Base-by-base conservation (phyloP, 2,329 filamentous ascomycete species). In the Lojkania enalia region DNA sequence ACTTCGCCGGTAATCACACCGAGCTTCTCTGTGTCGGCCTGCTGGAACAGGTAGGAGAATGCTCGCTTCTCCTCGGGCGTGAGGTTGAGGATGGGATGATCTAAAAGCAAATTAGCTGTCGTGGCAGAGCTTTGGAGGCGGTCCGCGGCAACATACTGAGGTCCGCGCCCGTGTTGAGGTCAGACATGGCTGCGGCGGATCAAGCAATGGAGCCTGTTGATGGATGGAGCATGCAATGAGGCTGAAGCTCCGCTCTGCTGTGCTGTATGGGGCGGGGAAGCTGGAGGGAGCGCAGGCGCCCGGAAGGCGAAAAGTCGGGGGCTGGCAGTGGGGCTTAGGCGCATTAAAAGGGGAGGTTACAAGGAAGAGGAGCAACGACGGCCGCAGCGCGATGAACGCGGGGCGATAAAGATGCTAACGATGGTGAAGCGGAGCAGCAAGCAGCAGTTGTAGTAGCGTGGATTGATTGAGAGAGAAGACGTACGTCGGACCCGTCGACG, bases 1-100 rank as follows among this genome's bases (percentile, higher is more conserved):
- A 95, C 82, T 72, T 99, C 94, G 71, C 94, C 94, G 14, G 94
- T 96, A 23, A 99, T 89, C 54, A 97, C 90, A 44, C 91, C 90
- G 46, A 96, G 86, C 67, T 83, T 87, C 60, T 96, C 94, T 48
- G 86, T 87, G 72, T 99, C 94, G 56, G 94, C 94, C 62, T 90
- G 86, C 70, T 88, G 85, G 74, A 99, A 96, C 52, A 99, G 85
- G 72, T 94, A 90, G 59, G 87, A 89, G 72, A 95, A 99, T 48
- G 88, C 83, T 71, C 90, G 87, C 76, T 95, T 96, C 80, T 99
- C 94, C 58, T 97, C 90, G 37, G 88, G 75, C 20, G 85, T 88
- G 55, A 97, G 83, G 75, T 96, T 95, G 59, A 95, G 81, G 71
- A 86, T 87, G 53, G 85, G 83, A 55, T 44, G 62, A 43, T 57